Evolutionary conservation across 208 protist species (phyloP).

Genomic region (Phytomonas sp.): DNA sequence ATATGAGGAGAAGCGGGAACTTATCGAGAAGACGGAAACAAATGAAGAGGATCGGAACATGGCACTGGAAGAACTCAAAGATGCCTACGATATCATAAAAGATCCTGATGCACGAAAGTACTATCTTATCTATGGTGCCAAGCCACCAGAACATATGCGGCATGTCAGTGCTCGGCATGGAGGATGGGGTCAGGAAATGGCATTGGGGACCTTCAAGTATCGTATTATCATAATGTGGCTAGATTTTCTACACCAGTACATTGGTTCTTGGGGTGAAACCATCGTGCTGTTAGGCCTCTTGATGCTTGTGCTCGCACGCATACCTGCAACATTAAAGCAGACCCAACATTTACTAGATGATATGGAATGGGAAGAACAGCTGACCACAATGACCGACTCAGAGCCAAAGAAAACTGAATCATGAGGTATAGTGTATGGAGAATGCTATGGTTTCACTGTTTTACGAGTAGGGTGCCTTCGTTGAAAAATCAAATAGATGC

Average conservation of each 20-base stretch:
- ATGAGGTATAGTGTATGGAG: background rate
- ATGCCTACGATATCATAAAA: slow-evolving; percentile 82
- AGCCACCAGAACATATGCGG: slow-evolving; percentile 81
- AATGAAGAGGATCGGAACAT: slow-evolving; percentile 73
- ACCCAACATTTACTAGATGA: slow-evolving; percentile 56
- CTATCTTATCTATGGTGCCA: slow-evolving; percentile 84
- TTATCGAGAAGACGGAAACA: slow-evolving; percentile 48
- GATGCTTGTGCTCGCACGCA: slow-evolving; percentile 41
- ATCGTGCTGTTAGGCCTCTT: slow-evolving; percentile 45
- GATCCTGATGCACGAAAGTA: slow-evolving; percentile 78
- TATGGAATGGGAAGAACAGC: slow-evolving; percentile 42
- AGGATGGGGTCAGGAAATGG: slow-evolving; percentile 81
- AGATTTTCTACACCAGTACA: slow-evolving; percentile 57
- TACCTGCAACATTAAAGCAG: slow-evolving; percentile 53
- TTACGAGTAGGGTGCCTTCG: background rate
- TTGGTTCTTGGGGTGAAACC: slow-evolving; percentile 74
- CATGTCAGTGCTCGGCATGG: slow-evolving; percentile 64
- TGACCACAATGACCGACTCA: background rate
- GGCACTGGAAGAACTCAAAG: slow-evolving; percentile 75
- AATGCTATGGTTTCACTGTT: background rate
- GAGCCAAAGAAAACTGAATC: background rate
- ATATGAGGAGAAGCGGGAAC: slow-evolving; percentile 62
- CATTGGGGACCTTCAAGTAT: slow-evolving; percentile 74
- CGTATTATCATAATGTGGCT: slow-evolving; percentile 77
- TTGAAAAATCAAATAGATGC: background rate